phyloP scores from a whole-genome alignment of 2,329 filamentous ascomycete species.

The Apiospora kogelbergensis region DNA sequence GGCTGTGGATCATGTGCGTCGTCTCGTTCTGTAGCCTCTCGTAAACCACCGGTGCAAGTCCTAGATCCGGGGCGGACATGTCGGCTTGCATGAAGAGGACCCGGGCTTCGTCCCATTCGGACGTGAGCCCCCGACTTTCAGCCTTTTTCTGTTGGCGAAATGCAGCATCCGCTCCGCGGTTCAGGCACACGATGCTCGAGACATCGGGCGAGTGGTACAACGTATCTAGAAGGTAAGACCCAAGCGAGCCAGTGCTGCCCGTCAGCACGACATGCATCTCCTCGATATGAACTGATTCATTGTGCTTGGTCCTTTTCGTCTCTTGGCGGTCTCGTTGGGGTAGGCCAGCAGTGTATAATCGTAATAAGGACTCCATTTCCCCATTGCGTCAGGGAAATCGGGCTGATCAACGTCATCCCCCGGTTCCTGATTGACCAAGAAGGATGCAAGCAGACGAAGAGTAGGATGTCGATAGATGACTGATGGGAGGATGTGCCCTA shows the following conservation, averaged over 20 bases:
- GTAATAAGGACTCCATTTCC: not conserved
- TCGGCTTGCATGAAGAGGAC: constrained; percentile 51
- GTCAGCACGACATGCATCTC: constrained; percentile 35
- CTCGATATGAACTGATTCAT: not conserved
- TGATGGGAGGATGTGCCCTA: not conserved
- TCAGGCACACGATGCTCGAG: constrained; percentile 46
- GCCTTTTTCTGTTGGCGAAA: constrained; percentile 35
- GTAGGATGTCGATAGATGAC: constrained; percentile 21
- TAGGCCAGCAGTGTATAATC: not conserved
- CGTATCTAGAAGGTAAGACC: constrained; percentile 45
- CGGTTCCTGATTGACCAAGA: constrained; percentile 13
- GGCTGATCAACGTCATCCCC: not conserved
- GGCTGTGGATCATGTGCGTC: constrained; percentile 54
- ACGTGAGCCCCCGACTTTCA: constrained; percentile 36
- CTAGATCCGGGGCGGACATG: constrained; percentile 45
- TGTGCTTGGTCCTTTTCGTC: not conserved
- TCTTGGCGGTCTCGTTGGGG: not conserved
- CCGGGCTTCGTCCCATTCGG: constrained; percentile 30
- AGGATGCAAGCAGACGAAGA: constrained; percentile 23
- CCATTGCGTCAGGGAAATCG: not conserved
- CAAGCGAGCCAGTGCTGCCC: constrained; percentile 50
- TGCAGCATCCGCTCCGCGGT: constrained; percentile 43
- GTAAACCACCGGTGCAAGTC: constrained; percentile 39
- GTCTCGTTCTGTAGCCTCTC: constrained; percentile 36
- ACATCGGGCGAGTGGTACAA: constrained; percentile 35